Evolutionary conservation across 2,329 filamentous ascomycete species (phyloP).

Genomic region (Monilinia aucupariae): DNA sequence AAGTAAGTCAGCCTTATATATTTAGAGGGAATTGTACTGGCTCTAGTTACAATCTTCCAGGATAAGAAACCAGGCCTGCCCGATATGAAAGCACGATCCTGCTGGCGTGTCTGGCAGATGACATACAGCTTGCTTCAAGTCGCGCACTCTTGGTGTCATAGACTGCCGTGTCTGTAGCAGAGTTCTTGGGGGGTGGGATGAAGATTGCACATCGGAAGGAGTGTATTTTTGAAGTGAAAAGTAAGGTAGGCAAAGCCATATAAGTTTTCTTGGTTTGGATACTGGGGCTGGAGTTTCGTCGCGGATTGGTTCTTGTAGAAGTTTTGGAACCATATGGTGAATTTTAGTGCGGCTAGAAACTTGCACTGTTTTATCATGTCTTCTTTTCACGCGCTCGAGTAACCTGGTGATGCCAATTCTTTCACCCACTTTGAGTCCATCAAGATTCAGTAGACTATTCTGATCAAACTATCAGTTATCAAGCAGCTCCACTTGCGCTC

Average conservation of each 20-base stretch:
- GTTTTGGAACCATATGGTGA: slow-evolving; percentile 21
- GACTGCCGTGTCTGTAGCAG: slow-evolving; percentile 43
- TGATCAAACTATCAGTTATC: background rate
- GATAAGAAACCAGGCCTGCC: slow-evolving; percentile 45
- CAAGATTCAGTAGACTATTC: slow-evolving; percentile 7
- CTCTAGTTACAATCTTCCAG: slow-evolving; percentile 39
- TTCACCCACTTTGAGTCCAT: slow-evolving; percentile 19
- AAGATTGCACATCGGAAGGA: slow-evolving; percentile 30
- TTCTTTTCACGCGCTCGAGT: slow-evolving; percentile 18
- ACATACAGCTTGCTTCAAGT: slow-evolving; percentile 45
- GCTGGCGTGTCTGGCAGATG: slow-evolving; percentile 36
- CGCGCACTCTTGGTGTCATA: slow-evolving; percentile 37
- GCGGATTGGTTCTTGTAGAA: slow-evolving; percentile 20
- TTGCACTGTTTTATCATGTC: slow-evolving; percentile 24
- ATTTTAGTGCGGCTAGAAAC: slow-evolving; percentile 19
- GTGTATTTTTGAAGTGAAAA: slow-evolving; percentile 43
- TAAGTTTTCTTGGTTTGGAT: slow-evolving; percentile 19
- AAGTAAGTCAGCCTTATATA: background rate
- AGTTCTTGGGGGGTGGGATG: slow-evolving; percentile 41
- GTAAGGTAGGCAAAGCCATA: slow-evolving; percentile 39
- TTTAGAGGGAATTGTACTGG: slow-evolving; percentile 17
- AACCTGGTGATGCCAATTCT: slow-evolving; percentile 20
- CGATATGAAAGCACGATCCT: slow-evolving; percentile 43
- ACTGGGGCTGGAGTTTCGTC: slow-evolving; percentile 10
- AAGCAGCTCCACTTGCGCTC: background rate